A percentile compares a stretch with the other conserved stretches of the same genome.
Conservation (phyloP, 805 yeast species). For the Ascoidea rubescens region DNA sequence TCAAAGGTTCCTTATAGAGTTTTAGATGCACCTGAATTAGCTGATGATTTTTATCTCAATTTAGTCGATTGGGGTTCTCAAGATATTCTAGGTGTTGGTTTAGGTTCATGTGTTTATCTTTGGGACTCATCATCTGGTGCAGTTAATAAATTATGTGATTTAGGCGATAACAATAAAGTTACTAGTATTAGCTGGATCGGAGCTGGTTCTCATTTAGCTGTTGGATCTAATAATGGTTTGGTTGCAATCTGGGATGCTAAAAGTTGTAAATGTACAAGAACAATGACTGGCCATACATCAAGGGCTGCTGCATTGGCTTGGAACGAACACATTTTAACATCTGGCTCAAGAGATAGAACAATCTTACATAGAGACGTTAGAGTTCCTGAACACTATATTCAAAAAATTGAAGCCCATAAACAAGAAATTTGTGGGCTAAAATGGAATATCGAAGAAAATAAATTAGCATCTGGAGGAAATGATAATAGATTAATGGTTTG, state of each 20-base stretch:
- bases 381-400: conserved; percentile 67
- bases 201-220: conserved; percentile 85
- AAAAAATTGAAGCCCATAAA: conserved; percentile 57
- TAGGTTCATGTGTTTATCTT: conserved; percentile 75
- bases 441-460: conserved; percentile 88
- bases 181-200: conserved; percentile 90
- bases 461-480: conserved; percentile 90
- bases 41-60: conserved; percentile 87
- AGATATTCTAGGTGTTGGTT: conserved; percentile 79
- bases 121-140: conserved; percentile 84
- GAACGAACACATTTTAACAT: conserved; percentile 80
- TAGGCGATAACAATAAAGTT: conserved; percentile 53
- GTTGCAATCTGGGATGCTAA: conserved; percentile 95
- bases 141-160: conserved; percentile 68
- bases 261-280: conserved; percentile 66
- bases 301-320: conserved; percentile 85
- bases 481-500: conserved; percentile 80
- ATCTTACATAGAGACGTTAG: conserved; percentile 89
- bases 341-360: conserved; percentile 77
- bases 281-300: conserved; percentile 82
- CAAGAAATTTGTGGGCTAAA: conserved; percentile 95
- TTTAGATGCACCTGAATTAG: conserved; percentile 88
- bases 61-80: conserved; percentile 92
- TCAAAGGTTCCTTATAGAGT: conserved; percentile 85
- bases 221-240: conserved; percentile 75